phyloP scores from a whole-genome alignment of 768 basidiomycete genomes.

The Calocybe gangraenosa region DNA sequence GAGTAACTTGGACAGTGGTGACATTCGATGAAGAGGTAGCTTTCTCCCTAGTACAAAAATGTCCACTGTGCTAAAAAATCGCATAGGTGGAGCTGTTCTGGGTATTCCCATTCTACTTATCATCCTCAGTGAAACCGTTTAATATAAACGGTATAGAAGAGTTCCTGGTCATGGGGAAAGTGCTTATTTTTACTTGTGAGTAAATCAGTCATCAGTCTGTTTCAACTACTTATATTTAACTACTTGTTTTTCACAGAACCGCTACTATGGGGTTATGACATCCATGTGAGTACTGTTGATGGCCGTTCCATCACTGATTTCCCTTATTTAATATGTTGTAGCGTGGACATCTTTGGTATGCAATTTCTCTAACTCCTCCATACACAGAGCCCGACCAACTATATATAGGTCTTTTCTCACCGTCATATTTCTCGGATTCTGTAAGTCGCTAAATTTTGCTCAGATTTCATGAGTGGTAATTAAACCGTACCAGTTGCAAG shows the following conservation, averaged over 20 bases:
- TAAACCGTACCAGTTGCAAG: no score
- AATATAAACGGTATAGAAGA: constrained; percentile 29
- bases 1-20: no score
- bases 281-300: constrained; percentile 30
- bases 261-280: constrained; percentile 51
- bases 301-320: no score
- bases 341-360: constrained; percentile 53
- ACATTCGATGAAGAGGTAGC: constrained; percentile 50
- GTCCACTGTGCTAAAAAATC: not conserved
- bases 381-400: not conserved
- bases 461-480: no score
- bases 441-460: no score
- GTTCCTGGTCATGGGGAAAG: constrained; percentile 55
- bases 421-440: constrained; percentile 30
- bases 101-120: constrained; percentile 27
- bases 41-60: constrained; percentile 10
- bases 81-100: constrained; percentile 49
- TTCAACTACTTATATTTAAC: no score
- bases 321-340: no score
- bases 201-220: not conserved
- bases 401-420: constrained; percentile 39
- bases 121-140: not conserved
- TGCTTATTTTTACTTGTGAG: constrained; percentile 49
- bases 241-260: constrained; percentile 37
- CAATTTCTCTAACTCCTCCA: not conserved